Base-by-base conservation (phyloP, 345 rosid genomes). In the Gossypium anomalum region DNA sequence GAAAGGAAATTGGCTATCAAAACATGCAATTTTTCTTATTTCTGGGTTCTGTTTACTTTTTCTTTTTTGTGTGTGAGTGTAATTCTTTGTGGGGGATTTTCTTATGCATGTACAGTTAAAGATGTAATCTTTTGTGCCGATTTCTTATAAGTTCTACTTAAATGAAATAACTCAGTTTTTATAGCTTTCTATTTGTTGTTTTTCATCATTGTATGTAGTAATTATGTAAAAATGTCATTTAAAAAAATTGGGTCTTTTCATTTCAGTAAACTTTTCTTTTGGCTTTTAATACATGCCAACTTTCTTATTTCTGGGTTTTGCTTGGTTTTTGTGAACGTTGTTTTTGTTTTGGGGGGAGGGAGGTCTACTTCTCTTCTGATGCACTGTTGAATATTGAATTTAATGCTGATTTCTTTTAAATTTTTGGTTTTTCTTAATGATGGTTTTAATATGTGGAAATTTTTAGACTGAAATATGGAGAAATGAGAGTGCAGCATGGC, bases 401-500 rank as follows among this genome's bases (percentile, higher is more conserved):
- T 44, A 17, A 19, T 58, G 29, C 34, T 58, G 62, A 1, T 58
- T 58, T 58, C 62, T 22, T 58, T 58, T 22, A 11, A 58, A 58
- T 61, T 74, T 73, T 49, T 25, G 13, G 23, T 8, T 16, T 49
- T 63, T 69, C 17, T 65, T 55, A 23, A 9, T 52, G 47, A 27
- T 64, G 69, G 65, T 48, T 71, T 41, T 72, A 74, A 73, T 64
- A 43, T 27, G 17, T 75, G 73, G 72, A 70, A 57, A 19, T 41
- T 80, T 78, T 71, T 86, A 95, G 99, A 62, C 74, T 72, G 87
- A 89, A 77, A 75, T 85, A 29, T 84, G 97, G 99, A 93, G 85
- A 58, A 86, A 93, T 77, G 87, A 84, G 62, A 87, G 80, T 78
- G 88, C 88, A 15, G 92, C 98, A 1, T 93, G 98, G 98, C 99